A percentile compares a stretch with the other conserved stretches of the same genome.
phyloP scores from a whole-genome alignment of 169 alveolate genomes.

The Prorocentrum cordatum region DNA sequence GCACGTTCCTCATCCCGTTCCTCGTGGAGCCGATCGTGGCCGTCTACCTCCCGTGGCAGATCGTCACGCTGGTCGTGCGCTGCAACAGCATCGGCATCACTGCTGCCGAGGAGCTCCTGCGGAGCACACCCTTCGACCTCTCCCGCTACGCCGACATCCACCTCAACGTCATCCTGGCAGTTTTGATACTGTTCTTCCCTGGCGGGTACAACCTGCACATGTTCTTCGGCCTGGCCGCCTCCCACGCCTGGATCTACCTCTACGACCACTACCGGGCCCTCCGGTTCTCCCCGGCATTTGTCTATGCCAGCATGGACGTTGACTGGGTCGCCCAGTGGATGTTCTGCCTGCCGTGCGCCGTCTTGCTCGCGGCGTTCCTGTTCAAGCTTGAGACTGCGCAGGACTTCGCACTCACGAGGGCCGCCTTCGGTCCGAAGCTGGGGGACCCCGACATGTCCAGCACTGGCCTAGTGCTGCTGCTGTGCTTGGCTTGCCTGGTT shows the following conservation, averaged over 20 bases:
- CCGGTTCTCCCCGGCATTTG: slow-evolving; percentile 29
- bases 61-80: slow-evolving; percentile 36
- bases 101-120: slow-evolving; percentile 46
- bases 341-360: background rate
- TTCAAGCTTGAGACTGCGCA: too few species aligned
- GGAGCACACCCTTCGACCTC: slow-evolving; percentile 19
- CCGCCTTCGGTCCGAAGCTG: too few species aligned
- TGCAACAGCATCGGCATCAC: slow-evolving; percentile 12
- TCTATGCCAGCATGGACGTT: slow-evolving; percentile 21
- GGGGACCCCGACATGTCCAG: too few species aligned
- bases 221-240: slow-evolving; percentile 22
- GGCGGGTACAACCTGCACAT: slow-evolving; percentile 46
- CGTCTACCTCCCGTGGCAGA: slow-evolving; percentile 11
- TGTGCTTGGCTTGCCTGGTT: too few species aligned
- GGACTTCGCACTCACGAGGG: too few species aligned
- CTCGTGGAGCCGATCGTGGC: background rate
- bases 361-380: too few species aligned
- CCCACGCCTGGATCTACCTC: slow-evolving; percentile 41
- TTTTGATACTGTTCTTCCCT: slow-evolving; percentile 52
- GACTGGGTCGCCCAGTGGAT: slow-evolving; percentile 47
- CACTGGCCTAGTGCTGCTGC: too few species aligned
- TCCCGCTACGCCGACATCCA: slow-evolving; percentile 44
- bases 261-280: slow-evolving; percentile 44
- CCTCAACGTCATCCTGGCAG: slow-evolving; percentile 18
- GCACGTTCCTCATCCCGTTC: slow-evolving; percentile 31